These are phyloP conservation scores for Fusarium verrucosum DNA, from an alignment of 2,329 filamentous ascomycete genomes.

Conservation along the genomic window DNA sequence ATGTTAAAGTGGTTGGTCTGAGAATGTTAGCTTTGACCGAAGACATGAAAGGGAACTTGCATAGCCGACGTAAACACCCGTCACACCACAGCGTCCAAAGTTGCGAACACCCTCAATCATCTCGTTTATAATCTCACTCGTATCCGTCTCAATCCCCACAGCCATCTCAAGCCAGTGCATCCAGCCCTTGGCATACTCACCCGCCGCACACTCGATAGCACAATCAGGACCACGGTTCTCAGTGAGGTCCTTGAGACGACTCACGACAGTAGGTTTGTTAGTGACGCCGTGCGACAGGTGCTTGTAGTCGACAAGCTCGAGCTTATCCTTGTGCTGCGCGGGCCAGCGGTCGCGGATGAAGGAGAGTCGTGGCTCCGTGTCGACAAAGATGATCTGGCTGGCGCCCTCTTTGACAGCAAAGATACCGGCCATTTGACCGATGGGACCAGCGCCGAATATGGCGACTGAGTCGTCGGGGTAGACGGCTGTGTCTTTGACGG, in stretches of 20 bases:
- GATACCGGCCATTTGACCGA: slow-evolving; percentile 83
- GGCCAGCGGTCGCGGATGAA: slow-evolving; percentile 72
- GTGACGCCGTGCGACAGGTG: slow-evolving; percentile 66
- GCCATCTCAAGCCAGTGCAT: slow-evolving; percentile 66
- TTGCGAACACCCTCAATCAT: slow-evolving; percentile 79
- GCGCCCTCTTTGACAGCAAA: slow-evolving; percentile 82
- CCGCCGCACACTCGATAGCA: slow-evolving; percentile 71
- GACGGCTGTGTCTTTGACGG: slow-evolving; percentile 85
- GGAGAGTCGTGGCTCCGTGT: slow-evolving; percentile 75
- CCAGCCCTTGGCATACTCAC: slow-evolving; percentile 70
- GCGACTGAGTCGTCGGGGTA: slow-evolving; percentile 79
- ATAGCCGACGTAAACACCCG: slow-evolving; percentile 72
- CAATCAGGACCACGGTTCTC: slow-evolving; percentile 79
- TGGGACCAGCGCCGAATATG: slow-evolving; percentile 85
- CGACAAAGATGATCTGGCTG: slow-evolving; percentile 79
- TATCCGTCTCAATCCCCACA: slow-evolving; percentile 82
- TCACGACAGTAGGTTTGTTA: slow-evolving; percentile 70
- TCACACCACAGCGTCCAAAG: slow-evolving; percentile 79
- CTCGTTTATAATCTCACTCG: slow-evolving; percentile 81
- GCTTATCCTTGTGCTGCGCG: slow-evolving; percentile 57
- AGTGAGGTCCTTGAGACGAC: slow-evolving; percentile 76
- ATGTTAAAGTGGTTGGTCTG: slow-evolving; percentile 70
- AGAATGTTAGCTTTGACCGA: neutral
- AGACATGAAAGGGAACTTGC: slow-evolving; percentile 49
- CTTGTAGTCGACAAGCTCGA: slow-evolving; percentile 76